Percentiles rank a stretch among this genome's conserved stretches.
Conservation (phyloP, 2,329 filamentous ascomycete species). For the Mycosphaerelloides madeirae region DNA sequence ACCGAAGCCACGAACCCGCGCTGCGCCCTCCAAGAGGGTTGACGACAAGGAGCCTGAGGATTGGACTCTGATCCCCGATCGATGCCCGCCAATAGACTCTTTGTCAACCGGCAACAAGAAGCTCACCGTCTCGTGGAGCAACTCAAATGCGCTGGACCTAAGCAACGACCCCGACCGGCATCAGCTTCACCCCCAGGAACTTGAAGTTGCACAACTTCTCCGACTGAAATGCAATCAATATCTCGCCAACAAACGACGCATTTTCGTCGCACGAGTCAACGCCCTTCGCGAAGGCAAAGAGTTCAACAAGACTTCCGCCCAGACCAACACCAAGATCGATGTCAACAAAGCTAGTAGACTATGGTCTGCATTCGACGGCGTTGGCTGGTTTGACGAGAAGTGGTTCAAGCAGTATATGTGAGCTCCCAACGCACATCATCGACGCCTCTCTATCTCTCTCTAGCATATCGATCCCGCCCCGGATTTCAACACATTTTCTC, state of each 20-base stretch:
- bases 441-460: not conserved
- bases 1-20: slow-evolving; percentile 24
- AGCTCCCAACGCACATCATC: not conserved
- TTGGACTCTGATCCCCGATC: slow-evolving; percentile 27
- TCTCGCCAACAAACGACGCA: slow-evolving; percentile 85
- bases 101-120: slow-evolving; percentile 17
- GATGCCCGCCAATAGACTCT: slow-evolving; percentile 21
- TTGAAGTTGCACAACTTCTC: slow-evolving; percentile 69
- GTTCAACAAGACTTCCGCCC: slow-evolving; percentile 91
- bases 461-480: no score
- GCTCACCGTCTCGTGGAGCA: slow-evolving; percentile 34
- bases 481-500: not conserved
- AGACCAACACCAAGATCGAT: slow-evolving; percentile 96
- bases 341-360: slow-evolving; percentile 96
- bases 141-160: slow-evolving; percentile 73
- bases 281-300: slow-evolving; percentile 66
- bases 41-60: slow-evolving; percentile 21
- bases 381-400: slow-evolving; percentile 30
- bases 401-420: slow-evolving; percentile 21
- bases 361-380: slow-evolving; percentile 78
- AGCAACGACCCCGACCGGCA: slow-evolving; percentile 63
- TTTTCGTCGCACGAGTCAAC: slow-evolving; percentile 73
- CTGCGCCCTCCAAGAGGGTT: slow-evolving; percentile 25
- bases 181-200: slow-evolving; percentile 73
- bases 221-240: slow-evolving; percentile 84